Conservation (phyloP, 2,329 filamentous ascomycete genomes). For the Hypoxylon sp. region DNA sequence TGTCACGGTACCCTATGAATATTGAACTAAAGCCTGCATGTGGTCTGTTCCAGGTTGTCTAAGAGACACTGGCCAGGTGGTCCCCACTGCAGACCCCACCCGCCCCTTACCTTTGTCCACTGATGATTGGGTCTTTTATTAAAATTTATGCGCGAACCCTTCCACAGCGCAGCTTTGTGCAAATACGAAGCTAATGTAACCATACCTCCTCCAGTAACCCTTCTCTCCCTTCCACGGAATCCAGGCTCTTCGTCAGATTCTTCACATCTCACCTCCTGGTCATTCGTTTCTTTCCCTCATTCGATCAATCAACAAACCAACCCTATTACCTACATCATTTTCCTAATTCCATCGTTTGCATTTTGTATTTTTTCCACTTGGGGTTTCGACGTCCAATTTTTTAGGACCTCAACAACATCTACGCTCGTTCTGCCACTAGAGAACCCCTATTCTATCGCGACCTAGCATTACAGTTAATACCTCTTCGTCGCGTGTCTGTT, state of each 20-base stretch:
- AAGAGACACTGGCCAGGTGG: constrained; percentile 16
- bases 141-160: constrained; percentile 34
- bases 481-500: constrained; percentile 22
- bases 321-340: constrained; percentile 23
- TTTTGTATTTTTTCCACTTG: constrained; percentile 11
- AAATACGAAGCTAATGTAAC: constrained; percentile 38
- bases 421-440: too few relatives aligned
- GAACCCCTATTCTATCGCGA: constrained; percentile 16
- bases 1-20: constrained; percentile 23
- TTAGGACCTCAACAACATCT: too few relatives aligned
- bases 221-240: constrained; percentile 24
- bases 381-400: constrained; percentile 10
- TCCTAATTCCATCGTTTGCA: constrained; percentile 20
- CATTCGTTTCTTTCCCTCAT: constrained; percentile 35
- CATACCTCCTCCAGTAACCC: constrained; percentile 21
- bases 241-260: constrained; percentile 33
- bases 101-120: constrained; percentile 27
- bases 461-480: constrained; percentile 7
- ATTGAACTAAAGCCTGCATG: too few relatives aligned
- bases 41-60: too few relatives aligned
- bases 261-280: constrained; percentile 33
- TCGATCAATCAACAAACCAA: constrained; percentile 24
- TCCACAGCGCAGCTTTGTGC: constrained; percentile 32
- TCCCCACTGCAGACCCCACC: constrained; percentile 17
- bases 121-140: constrained; percentile 34